Conservation (phyloP, 345 rosid species). For the Linum tenue region DNA sequence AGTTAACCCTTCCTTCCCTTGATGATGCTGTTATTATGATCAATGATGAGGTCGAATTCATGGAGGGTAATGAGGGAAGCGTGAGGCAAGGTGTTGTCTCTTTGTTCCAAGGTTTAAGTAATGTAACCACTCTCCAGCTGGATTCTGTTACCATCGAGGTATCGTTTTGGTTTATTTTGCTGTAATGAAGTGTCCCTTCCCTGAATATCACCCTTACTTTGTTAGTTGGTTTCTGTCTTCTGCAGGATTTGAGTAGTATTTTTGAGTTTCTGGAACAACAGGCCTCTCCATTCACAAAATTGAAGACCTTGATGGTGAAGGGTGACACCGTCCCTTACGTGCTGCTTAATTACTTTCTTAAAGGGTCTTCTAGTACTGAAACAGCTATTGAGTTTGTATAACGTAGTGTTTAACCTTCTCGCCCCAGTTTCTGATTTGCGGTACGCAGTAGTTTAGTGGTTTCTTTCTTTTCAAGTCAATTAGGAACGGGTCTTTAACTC, state of each 20-base stretch:
- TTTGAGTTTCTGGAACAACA: background rate
- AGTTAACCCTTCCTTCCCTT: background rate
- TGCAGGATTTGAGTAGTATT: background rate
- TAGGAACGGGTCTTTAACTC: no score
- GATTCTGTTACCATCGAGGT: background rate
- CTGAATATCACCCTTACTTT: background rate
- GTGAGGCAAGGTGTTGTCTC: background rate
- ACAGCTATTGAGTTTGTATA: background rate
- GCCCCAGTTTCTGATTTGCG: background rate
- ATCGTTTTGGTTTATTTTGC: background rate
- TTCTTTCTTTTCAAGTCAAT: no score
- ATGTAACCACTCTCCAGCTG: background rate
- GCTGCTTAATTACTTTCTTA: background rate
- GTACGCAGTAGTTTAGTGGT: no score
- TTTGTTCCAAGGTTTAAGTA: background rate
- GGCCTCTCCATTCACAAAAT: background rate
- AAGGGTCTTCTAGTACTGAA: background rate
- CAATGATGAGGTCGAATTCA: no score
- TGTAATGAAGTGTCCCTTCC: background rate
- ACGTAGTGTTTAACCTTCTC: background rate
- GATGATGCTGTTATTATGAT: no score
- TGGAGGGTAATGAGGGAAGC: background rate
- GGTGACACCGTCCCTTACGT: background rate
- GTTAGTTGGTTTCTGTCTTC: background rate
- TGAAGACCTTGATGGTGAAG: background rate